Evolutionary conservation across 257 asterid species (phyloP).

Genomic region (Solanum pennellii): DNA sequence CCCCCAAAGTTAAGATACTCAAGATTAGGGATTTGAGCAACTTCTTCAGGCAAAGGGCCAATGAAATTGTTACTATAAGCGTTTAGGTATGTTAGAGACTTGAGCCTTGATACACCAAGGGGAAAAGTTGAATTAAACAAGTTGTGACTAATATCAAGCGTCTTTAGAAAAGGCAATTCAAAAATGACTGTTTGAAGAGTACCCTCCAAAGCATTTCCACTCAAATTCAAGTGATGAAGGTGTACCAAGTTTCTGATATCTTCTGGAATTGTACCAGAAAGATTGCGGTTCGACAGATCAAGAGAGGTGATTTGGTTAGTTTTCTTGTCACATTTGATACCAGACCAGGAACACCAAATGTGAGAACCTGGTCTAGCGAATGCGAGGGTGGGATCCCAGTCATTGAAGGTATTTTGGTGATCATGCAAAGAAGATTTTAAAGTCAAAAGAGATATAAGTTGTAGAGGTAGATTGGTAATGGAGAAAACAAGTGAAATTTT

Average conservation of each 20-base stretch:
- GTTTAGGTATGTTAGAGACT: constrained; percentile 32
- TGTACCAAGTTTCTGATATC: constrained; percentile 34
- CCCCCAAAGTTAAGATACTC: constrained; percentile 87
- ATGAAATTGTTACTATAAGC: constrained; percentile 72
- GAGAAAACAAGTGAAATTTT: neutral
- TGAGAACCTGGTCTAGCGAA: constrained; percentile 30
- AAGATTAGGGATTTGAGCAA: constrained; percentile 33
- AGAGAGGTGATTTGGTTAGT: constrained; percentile 31
- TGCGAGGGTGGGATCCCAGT: constrained; percentile 44
- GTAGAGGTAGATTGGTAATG: constrained; percentile 20
- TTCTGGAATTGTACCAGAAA: constrained; percentile 54
- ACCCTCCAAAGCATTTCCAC: constrained; percentile 58
- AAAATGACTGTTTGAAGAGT: constrained; percentile 40
- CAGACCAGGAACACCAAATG: constrained; percentile 75
- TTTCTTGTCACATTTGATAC: constrained; percentile 46
- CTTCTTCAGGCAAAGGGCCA: constrained; percentile 59
- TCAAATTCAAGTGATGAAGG: constrained; percentile 54
- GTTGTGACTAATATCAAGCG: constrained; percentile 65
- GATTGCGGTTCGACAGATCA: constrained; percentile 60
- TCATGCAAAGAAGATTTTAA: constrained; percentile 54
- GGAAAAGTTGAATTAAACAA: constrained; percentile 58
- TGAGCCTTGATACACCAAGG: constrained; percentile 43
- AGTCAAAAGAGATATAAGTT: constrained; percentile 45
- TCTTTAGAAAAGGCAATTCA: constrained; percentile 40
- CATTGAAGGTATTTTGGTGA: constrained; percentile 47